Conservation (phyloP, 371 early-diverging fungal genomes). For the Actinomortierella wolfii region DNA sequence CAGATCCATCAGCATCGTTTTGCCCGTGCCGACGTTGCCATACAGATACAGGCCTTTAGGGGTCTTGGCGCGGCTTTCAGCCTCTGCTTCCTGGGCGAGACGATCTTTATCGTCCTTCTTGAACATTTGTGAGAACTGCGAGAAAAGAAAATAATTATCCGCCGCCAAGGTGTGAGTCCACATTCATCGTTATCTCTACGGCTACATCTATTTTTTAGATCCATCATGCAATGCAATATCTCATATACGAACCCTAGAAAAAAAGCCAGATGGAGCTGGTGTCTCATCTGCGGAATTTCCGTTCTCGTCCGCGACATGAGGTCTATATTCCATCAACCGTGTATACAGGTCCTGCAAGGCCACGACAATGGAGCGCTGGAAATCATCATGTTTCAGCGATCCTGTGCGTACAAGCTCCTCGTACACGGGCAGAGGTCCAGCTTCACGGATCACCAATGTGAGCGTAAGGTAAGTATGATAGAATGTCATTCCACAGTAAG, state of each 20-base stretch:
- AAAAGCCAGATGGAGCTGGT: constrained; percentile 28
- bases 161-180: too few relatives aligned
- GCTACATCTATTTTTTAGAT: too few relatives aligned
- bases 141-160: neutral
- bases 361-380: constrained; percentile 61
- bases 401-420: constrained; percentile 44
- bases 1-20: constrained; percentile 97
- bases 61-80: constrained; percentile 24
- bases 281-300: constrained; percentile 4
- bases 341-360: constrained; percentile 61
- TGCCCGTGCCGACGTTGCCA: constrained; percentile 85
- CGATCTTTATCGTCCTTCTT: constrained; percentile 29
- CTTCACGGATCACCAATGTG: too few relatives aligned
- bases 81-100: constrained; percentile 44
- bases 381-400: constrained; percentile 54
- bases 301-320: constrained; percentile 32
- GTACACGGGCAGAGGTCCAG: constrained; percentile 50
- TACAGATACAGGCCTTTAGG: constrained; percentile 67
- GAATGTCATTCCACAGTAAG: neutral
- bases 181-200: too few relatives aligned
- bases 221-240: too few relatives aligned
- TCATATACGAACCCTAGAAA: constrained; percentile 55
- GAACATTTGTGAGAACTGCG: constrained; percentile 39
- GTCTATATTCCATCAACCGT: constrained; percentile 52
- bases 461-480: neutral